Conservation (phyloP, 495 filamentous ascomycete species). For the Penicillium coprophilum region DNA sequence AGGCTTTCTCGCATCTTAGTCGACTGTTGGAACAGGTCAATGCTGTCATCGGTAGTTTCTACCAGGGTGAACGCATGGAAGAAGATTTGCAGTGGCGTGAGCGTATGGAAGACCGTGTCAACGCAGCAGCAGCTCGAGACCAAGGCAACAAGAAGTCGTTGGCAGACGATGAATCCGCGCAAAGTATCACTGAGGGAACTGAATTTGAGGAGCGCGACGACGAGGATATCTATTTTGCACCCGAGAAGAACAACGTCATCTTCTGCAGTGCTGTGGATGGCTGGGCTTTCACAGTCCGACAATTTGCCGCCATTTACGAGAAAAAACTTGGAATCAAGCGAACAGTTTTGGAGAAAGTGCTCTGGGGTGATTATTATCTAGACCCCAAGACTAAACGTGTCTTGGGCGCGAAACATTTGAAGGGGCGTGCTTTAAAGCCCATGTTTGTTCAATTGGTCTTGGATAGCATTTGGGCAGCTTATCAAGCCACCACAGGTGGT, state of each 20-base stretch:
- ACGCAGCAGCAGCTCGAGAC: slow-evolving; percentile 47
- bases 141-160: slow-evolving; percentile 40
- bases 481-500: slow-evolving; percentile 82
- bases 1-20: slow-evolving; percentile 88
- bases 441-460: slow-evolving; percentile 98
- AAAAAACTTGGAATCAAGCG: slow-evolving; percentile 96
- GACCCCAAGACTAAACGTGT: slow-evolving; percentile 97
- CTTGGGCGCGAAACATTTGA: slow-evolving; percentile 86
- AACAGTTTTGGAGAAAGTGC: slow-evolving; percentile 83
- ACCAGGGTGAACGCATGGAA: slow-evolving; percentile 98
- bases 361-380: slow-evolving; percentile 97
- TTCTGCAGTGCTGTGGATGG: slow-evolving; percentile 97
- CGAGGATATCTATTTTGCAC: slow-evolving; percentile 96
- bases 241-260: slow-evolving; percentile 98
- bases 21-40: slow-evolving; percentile 94
- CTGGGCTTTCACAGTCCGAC: slow-evolving; percentile 94
- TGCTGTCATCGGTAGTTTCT: slow-evolving; percentile 95
- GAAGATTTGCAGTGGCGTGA: slow-evolving; percentile 97
- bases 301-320: slow-evolving; percentile 93
- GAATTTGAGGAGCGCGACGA: slow-evolving; percentile 92
- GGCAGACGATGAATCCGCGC: slow-evolving; percentile 53
- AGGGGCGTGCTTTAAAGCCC: slow-evolving; percentile 84
- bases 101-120: slow-evolving; percentile 81
- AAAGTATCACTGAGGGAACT: slow-evolving; percentile 35
- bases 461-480: slow-evolving; percentile 96